These are phyloP conservation scores for Pythium monospermum DNA, from an alignment of 352 stramenopile genomes.

Conservation along the genomic window DNA sequence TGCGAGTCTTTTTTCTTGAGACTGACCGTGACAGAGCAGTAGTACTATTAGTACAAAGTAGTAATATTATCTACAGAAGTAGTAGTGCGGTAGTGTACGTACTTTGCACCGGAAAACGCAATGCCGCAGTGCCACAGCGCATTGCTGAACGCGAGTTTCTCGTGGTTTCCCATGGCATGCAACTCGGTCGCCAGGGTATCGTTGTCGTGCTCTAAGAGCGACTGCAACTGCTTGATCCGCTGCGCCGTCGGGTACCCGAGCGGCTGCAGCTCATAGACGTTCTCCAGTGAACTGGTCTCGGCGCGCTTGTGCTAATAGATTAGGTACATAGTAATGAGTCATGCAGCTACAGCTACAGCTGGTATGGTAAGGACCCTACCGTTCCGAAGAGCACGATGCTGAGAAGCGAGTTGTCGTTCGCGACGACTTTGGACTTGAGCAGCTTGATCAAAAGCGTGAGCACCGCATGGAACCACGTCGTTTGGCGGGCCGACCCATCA, in stretches of 20 bases:
- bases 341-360: neutral
- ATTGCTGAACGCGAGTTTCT: slow-evolving; percentile 72
- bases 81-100: no score
- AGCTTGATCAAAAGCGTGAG: slow-evolving; percentile 64
- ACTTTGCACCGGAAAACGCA: slow-evolving; percentile 78
- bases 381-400: slow-evolving; percentile 76
- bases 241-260: slow-evolving; percentile 67
- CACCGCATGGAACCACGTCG: slow-evolving; percentile 71
- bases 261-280: slow-evolving; percentile 72
- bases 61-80: neutral
- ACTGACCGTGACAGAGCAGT: slow-evolving; percentile 23
- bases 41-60: no score
- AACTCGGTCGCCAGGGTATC: slow-evolving; percentile 36
- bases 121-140: slow-evolving; percentile 80
- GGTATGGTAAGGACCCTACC: slow-evolving; percentile 21
- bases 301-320: slow-evolving; percentile 42
- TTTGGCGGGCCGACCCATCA: no score
- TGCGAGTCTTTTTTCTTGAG: slow-evolving; percentile 85
- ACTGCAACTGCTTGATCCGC: slow-evolving; percentile 74
- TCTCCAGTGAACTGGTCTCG: slow-evolving; percentile 52
- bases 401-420: slow-evolving; percentile 72
- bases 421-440: slow-evolving; percentile 75
- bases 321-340: neutral
- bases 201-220: slow-evolving; percentile 34
- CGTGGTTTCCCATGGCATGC: slow-evolving; percentile 52